Evolutionary conservation across 2,329 filamentous ascomycete species (phyloP), one percentile per base, ranked within the genome.

Genomic region (Colletotrichum tropicicola): DNA sequence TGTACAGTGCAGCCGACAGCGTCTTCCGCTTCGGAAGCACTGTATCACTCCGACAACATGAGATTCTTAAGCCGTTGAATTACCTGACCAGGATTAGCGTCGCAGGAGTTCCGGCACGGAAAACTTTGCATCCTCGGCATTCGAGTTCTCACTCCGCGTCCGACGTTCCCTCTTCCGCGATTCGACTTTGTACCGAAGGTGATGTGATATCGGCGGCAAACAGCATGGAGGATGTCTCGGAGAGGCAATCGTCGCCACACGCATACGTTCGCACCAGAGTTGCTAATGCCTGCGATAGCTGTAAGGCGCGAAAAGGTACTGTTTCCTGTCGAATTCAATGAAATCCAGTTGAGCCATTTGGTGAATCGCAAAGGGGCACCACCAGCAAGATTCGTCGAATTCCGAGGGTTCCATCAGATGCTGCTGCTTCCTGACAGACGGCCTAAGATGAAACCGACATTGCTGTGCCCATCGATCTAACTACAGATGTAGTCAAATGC

Each of bases 201-300:
- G 32, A 35, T 21, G 39, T 43, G 28, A 55, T 28, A 61, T 21
- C 44, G 57, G 62, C 37, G 43, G 39, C 30, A 45, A 55, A 13
- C 57, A 65, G 27, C 10, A 68, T 68, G 66, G 55, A 68, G 5
- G 66, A 49, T 59, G 64, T 65, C 56, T 59, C 63, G 32, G 54
- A 25, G 44, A 58, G 43, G 47, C 59, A 63, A 15, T 30, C 54
- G 39, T 65, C 61, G 37, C 61, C 61, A 23, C 61, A 55, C 23
- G 44, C 35, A 8, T 65, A 65, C 39, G 52, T 73, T 49, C 75
- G 76, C 44, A 69, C 70, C 13, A 83, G 84, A 65, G 81, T 85
- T 44, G 77, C 82, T 60, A 85, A 85, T 66, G 85, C 85, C 44
- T 87, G 85, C 72, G 83, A 86, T 67, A 78, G 79, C 3, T 87